Percentiles rank a stretch among this genome's conserved stretches.
These are phyloP conservation scores for Kwoniella europaea DNA, from an alignment of 768 basidiomycete genomes.

Conservation along the genomic window DNA sequence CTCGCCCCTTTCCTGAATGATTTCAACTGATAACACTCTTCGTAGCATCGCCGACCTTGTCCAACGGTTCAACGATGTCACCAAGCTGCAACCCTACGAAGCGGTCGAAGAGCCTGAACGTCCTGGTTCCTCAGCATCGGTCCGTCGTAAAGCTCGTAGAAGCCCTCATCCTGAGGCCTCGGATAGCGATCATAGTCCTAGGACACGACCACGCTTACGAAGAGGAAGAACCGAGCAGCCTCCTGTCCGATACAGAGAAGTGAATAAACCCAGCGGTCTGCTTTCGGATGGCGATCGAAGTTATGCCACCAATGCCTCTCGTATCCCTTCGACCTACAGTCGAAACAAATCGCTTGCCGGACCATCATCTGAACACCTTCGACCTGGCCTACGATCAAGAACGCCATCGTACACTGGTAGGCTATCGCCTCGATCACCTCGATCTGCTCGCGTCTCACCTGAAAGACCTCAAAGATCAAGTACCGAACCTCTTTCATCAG, in stretches of 20 bases:
- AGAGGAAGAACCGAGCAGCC: conserved; percentile 53
- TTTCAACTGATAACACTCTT: not conserved
- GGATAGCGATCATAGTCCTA: conserved; percentile 76
- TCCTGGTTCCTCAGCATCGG: conserved; percentile 33
- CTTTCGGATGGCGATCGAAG: conserved; percentile 86
- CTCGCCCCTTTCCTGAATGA: not conserved
- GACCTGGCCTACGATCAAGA: conserved; percentile 27
- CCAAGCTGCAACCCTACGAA: conserved; percentile 23
- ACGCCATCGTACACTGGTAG: conserved; percentile 21
- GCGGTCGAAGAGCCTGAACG: conserved; percentile 33
- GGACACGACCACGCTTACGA: conserved; percentile 45
- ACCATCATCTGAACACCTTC: conserved; percentile 14
- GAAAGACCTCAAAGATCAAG: conserved; percentile 7
- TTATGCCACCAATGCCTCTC: conserved; percentile 90
- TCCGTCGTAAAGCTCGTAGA: conserved; percentile 27
- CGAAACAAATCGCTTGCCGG: conserved; percentile 14
- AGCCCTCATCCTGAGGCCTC: conserved; percentile 61
- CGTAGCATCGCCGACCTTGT: conserved; percentile 78
- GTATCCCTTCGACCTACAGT: conserved; percentile 54
- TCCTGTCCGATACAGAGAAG: conserved; percentile 34
- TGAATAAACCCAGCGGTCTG: conserved; percentile 62
- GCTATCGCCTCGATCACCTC: conserved; percentile 12
- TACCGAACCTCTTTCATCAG: not conserved
- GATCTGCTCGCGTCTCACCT: conserved; percentile 20
- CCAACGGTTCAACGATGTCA: conserved; percentile 59